Base-by-base conservation (phyloP, 768 basidiomycete genomes). In the Phanerodontia chrysosporium region DNA sequence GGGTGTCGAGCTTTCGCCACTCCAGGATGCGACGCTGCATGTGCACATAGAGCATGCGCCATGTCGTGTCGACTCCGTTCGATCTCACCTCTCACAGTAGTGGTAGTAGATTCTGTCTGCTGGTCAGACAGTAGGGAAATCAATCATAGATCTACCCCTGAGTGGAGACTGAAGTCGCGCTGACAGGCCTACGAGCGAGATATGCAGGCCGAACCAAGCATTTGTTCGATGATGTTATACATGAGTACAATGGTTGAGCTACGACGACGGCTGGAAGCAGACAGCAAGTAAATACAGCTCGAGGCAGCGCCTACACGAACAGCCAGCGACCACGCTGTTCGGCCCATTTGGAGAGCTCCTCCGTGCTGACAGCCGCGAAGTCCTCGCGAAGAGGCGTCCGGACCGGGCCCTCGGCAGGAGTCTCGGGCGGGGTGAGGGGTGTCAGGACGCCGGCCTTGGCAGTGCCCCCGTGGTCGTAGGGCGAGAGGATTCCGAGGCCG, bases 401-500 rank as follows among this genome's bases (percentile, higher is more conserved):
- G 51, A 45, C 61, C 54, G 27, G 56, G 16, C 67, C 62, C 24
- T 71, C 73, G 29, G 60, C 64, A 21, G 70, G 70, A 12, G 69
- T 69, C 13, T 65, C 57, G 14, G 66, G 67, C 2, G 58, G 62
- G 2, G 54, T 57, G 29, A 59, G 39, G 44, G 56, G 51, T 10
- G 29, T 42, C 32, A 60, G 55, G 0, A 54, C 28, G 2, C 21
- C 57, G 21, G 60, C 59, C 22, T 55, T 29, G 0, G 24, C 28
- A 52, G 58, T 58, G 12, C 13, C 14, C 21, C 57, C 62, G 8
- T 63, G 57, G 55, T 67, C 62, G 51, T 72, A 70, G 24, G 83
- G 85, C 3, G 87, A 85, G 66, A 93, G 78, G 64, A 99, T 82
- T 60, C 96, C 96, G 18, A 96, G 81, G 10, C 96, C 96, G 64